A percentile compares a stretch with the other conserved stretches of the same genome.
Evolutionary conservation across 1,284 basidiomycete species (phyloP).

Genomic region (Cutaneotrichosporon spelunceum): DNA sequence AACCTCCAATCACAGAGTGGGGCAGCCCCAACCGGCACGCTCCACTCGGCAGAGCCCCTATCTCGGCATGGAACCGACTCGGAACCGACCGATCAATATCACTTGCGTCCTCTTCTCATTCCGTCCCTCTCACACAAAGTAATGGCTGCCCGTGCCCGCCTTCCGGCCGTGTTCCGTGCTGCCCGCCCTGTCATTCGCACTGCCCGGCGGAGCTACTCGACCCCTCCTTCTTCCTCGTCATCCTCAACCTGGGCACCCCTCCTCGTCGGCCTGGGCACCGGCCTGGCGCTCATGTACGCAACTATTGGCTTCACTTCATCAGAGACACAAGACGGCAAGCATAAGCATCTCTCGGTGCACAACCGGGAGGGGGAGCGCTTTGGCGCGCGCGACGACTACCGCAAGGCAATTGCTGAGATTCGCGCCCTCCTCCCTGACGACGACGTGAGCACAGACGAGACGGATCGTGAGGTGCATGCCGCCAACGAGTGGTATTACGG

Average conservation of each 20-base stretch:
- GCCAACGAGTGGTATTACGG: constrained; percentile 15
- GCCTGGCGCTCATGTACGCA: background rate
- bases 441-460: constrained; percentile 14
- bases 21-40: background rate
- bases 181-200: background rate
- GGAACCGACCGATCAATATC: too few relatives aligned
- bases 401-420: constrained; percentile 14
- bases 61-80: background rate
- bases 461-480: constrained; percentile 15
- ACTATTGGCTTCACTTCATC: background rate
- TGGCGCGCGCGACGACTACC: constrained; percentile 18
- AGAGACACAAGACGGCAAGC: background rate
- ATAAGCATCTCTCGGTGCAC: background rate
- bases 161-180: background rate
- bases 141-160: background rate
- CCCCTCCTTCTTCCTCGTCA: background rate
- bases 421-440: constrained; percentile 12
- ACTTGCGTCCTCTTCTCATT: background rate
- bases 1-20: too few relatives aligned
- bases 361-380: constrained; percentile 5
- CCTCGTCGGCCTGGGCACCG: background rate
- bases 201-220: background rate
- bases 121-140: too few relatives aligned
- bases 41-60: background rate
- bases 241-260: background rate